phyloP scores from a whole-genome alignment of 2,329 filamentous ascomycete species.

The Colletotrichum destructivum region DNA sequence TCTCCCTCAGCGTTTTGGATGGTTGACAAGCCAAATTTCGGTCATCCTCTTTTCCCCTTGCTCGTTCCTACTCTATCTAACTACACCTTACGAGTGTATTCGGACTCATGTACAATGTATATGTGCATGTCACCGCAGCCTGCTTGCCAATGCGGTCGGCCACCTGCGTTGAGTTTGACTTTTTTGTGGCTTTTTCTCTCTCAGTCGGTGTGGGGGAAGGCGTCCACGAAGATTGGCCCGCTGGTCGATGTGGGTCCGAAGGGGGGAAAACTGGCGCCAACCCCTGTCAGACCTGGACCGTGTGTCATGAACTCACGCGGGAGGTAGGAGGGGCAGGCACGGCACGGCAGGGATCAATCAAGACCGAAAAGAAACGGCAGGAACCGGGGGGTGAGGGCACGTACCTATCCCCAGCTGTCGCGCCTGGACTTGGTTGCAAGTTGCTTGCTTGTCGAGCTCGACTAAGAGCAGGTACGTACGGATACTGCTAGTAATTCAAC shows the following conservation, averaged over 20 bases:
- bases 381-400: neutral
- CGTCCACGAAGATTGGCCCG: constrained; percentile 24
- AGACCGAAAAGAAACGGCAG: constrained; percentile 9
- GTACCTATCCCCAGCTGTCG: neutral
- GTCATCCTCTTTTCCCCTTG: neutral
- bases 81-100: neutral
- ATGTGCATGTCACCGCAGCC: neutral
- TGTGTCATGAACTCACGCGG: neutral
- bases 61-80: too few relatives aligned
- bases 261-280: neutral
- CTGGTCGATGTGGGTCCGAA: neutral
- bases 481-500: too few relatives aligned
- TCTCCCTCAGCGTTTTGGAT: too few relatives aligned
- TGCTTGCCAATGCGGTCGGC: constrained; percentile 9
- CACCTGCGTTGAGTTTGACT: constrained; percentile 2
- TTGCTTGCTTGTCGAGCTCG: neutral
- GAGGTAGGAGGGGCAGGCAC: constrained; percentile 2
- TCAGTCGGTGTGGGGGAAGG: constrained; percentile 21
- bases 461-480: neutral
- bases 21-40: too few relatives aligned
- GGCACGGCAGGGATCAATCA: constrained; percentile 1
- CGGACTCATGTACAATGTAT: neutral
- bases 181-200: constrained; percentile 15
- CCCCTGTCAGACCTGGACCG: neutral
- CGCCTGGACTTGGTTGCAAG: too few relatives aligned